Evolutionary conservation across 306 rosid species (phyloP).

Genomic region (Malus asiatica): DNA sequence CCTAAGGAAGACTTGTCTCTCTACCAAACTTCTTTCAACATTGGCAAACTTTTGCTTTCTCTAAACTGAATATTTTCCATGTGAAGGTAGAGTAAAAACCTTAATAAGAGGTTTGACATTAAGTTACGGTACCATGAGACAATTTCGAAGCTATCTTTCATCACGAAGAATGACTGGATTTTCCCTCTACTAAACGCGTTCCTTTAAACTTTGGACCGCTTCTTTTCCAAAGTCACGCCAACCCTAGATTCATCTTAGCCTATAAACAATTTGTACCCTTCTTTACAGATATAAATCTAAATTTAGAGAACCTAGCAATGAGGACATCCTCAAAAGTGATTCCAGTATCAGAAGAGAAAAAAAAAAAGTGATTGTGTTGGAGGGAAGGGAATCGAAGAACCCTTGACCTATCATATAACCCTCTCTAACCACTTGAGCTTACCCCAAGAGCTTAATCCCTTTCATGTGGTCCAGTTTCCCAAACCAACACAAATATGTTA

Average conservation of each 20-base stretch:
- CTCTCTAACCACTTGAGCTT: no score
- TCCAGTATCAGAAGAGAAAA: not conserved
- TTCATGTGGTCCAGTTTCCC: not conserved
- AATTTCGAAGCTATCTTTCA: not conserved
- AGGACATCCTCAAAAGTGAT: not conserved
- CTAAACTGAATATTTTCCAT: not conserved
- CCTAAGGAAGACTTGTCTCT: not conserved
- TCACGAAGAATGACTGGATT: not conserved
- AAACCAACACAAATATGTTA: not conserved
- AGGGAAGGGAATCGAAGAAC: no score
- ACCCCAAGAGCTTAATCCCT: not conserved
- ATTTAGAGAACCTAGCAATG: not conserved
- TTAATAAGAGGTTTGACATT: not conserved
- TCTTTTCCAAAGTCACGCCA: constrained; percentile 1
- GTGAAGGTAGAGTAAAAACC: not conserved
- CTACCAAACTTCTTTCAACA: not conserved
- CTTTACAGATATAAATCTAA: not conserved
- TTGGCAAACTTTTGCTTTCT: not conserved
- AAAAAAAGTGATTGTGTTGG: no score
- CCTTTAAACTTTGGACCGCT: constrained; percentile 4
- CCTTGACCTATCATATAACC: no score
- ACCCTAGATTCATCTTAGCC: not conserved
- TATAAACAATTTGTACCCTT: not conserved
- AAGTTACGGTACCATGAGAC: not conserved
- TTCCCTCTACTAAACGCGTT: not conserved